Conservation (phyloP, 2,329 filamentous ascomycete genomes). For the Fusarium illudens region DNA sequence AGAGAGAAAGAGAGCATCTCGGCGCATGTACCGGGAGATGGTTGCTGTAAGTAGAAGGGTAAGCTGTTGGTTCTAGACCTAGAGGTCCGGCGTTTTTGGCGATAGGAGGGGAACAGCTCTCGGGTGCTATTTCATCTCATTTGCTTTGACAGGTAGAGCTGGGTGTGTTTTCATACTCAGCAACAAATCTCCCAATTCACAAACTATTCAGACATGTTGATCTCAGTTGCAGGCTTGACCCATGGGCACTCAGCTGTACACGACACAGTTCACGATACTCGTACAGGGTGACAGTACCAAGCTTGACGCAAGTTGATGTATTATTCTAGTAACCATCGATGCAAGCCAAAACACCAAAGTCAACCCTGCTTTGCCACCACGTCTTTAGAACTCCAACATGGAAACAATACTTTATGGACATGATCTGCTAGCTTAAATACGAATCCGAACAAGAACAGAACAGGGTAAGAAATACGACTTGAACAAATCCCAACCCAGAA, state of each 20-base stretch:
- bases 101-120: slow-evolving; percentile 12
- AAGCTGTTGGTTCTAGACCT: slow-evolving; percentile 41
- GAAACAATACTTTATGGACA: slow-evolving; percentile 17
- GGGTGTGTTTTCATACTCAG: slow-evolving; percentile 15
- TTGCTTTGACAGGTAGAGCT: slow-evolving; percentile 32
- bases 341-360: background rate
- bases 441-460: slow-evolving; percentile 6
- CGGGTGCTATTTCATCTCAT: slow-evolving; percentile 15
- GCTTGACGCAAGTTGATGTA: background rate
- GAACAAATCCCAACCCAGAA: slow-evolving; percentile 21
- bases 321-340: background rate
- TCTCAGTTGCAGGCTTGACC: slow-evolving; percentile 22
- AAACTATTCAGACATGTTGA: slow-evolving; percentile 26
- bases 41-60: slow-evolving; percentile 15
- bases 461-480: slow-evolving; percentile 7
- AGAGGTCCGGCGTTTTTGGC: slow-evolving; percentile 40
- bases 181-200: slow-evolving; percentile 21
- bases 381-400: background rate
- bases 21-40: background rate
- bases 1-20: background rate
- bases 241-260: background rate
- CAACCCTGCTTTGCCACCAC: background rate
- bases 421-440: slow-evolving; percentile 9
- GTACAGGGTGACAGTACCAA: background rate
- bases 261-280: background rate